Percentiles rank a stretch among this genome's conserved stretches.
These are phyloP conservation scores for Amanita brunnescens DNA, from an alignment of 768 basidiomycete species.

Conservation along the genomic window DNA sequence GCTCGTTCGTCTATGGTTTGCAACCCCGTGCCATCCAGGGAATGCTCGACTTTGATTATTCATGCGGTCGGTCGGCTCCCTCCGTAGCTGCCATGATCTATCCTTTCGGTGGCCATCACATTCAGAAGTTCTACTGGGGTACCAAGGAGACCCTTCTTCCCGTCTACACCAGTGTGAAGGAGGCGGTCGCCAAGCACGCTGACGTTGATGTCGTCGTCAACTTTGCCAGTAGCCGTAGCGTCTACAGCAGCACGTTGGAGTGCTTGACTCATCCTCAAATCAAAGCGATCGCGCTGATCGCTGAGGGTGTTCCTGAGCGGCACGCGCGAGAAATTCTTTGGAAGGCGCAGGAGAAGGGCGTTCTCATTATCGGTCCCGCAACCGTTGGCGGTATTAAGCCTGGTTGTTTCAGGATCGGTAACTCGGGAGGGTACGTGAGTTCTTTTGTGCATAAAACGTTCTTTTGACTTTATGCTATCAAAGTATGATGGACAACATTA, in stretches of 20 bases:
- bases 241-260: slow-evolving; percentile 92
- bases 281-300: slow-evolving; percentile 80
- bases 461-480: slow-evolving; percentile 7
- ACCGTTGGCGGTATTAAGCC: slow-evolving; percentile 99
- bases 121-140: slow-evolving; percentile 99
- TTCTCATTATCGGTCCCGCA: slow-evolving; percentile 90
- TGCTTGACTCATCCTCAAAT: slow-evolving; percentile 57
- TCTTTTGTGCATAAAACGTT: not conserved
- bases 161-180: slow-evolving; percentile 87
- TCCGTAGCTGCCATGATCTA: slow-evolving; percentile 99
- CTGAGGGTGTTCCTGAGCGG: slow-evolving; percentile 97
- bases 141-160: slow-evolving; percentile 98
- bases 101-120: slow-evolving; percentile 99
- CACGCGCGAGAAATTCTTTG: slow-evolving; percentile 95
- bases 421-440: slow-evolving; percentile 83
- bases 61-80: slow-evolving; percentile 85
- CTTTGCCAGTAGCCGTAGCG: slow-evolving; percentile 91
- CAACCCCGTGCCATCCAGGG: slow-evolving; percentile 99
- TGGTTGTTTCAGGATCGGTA: slow-evolving; percentile 98
- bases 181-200: slow-evolving; percentile 89
- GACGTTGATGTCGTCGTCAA: slow-evolving; percentile 98
- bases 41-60: slow-evolving; percentile 96
- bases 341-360: slow-evolving; percentile 75
- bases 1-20: slow-evolving; percentile 96
- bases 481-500: slow-evolving; percentile 99